These are phyloP conservation scores for Neonothopanus nambi DNA, from an alignment of 1,284 basidiomycete genomes.

Conservation along the genomic window DNA sequence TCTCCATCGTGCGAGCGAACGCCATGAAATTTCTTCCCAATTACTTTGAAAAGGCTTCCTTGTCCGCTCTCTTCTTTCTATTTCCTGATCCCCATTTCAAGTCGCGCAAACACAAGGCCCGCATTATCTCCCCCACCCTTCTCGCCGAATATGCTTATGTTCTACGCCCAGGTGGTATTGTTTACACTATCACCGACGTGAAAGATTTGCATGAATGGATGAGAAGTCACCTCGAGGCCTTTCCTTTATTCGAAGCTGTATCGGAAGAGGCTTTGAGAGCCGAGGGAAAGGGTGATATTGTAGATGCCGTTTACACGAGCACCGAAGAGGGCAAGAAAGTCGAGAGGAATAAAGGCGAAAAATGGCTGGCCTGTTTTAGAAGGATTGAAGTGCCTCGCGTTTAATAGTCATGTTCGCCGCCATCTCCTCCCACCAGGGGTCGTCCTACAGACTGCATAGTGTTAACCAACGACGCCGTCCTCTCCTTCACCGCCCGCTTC, in stretches of 20 bases:
- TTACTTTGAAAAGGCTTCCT: conserved; percentile 90
- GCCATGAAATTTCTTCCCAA: conserved; percentile 99
- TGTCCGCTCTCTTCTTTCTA: conserved; percentile 95
- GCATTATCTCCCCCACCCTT: conserved; percentile 94
- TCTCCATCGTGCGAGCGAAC: conserved; percentile 94
- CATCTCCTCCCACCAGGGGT: conserved; percentile 28
- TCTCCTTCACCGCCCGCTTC: conserved; percentile 67
- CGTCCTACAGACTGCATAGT: conserved; percentile 35
- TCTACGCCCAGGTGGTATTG: conserved; percentile 86
- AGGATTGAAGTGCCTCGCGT: conserved; percentile 48
- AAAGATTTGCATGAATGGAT: conserved; percentile 96
- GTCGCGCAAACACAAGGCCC: conserved; percentile 95
- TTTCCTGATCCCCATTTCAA: conserved; percentile 99
- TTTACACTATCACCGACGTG: conserved; percentile 99
- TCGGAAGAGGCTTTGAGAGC: conserved; percentile 73
- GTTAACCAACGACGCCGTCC: conserved; percentile 64
- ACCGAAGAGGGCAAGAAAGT: conserved; percentile 99
- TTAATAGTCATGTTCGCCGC: conserved; percentile 34
- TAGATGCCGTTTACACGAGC: conserved; percentile 80
- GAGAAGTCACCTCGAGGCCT: conserved; percentile 81
- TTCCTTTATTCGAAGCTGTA: conserved; percentile 86
- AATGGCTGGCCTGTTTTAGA: conserved; percentile 86
- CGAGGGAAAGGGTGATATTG: conserved; percentile 70
- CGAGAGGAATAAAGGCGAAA: conserved; percentile 86
- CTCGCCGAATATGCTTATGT: conserved; percentile 95